phyloP scores from a whole-genome alignment of 441 rosid genomes.

The Biscutella laevigata region DNA sequence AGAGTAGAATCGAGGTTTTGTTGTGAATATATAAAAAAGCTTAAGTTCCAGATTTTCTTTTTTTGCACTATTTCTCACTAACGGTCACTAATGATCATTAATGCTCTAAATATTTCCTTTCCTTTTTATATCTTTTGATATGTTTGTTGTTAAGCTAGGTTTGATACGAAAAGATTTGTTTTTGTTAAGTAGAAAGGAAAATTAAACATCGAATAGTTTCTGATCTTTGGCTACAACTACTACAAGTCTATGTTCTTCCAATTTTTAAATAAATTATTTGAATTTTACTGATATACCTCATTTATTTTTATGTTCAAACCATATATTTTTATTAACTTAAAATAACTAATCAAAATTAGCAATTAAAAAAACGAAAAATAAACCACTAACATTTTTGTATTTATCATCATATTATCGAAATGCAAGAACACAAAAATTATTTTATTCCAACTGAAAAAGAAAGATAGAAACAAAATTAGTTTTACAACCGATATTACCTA shows the following conservation, averaged over 20 bases:
- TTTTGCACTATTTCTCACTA: neutral
- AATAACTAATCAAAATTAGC: no score
- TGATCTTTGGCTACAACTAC: no score
- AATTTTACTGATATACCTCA: no score
- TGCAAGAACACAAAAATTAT: neutral
- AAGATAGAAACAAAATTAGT: neutral
- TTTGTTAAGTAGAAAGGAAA: no score
- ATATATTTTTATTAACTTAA: no score
- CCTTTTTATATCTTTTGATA: neutral
- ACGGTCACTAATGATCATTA: conserved; percentile 1
- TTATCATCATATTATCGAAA: neutral
- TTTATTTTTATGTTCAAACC: neutral
- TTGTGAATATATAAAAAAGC: neutral
- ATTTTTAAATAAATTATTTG: no score
- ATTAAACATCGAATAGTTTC: no score
- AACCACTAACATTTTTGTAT: no score
- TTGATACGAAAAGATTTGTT: no score
- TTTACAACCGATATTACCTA: conserved; percentile 11
- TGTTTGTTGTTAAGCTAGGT: no score
- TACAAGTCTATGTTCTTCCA: no score
- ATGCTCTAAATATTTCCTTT: neutral
- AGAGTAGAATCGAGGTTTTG: neutral
- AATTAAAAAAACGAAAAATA: no score
- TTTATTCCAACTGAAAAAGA: conserved; percentile 9
- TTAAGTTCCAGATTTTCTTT: neutral